Base-by-base conservation (phyloP, 495 filamentous ascomycete genomes). In the Lepraria neglecta region DNA sequence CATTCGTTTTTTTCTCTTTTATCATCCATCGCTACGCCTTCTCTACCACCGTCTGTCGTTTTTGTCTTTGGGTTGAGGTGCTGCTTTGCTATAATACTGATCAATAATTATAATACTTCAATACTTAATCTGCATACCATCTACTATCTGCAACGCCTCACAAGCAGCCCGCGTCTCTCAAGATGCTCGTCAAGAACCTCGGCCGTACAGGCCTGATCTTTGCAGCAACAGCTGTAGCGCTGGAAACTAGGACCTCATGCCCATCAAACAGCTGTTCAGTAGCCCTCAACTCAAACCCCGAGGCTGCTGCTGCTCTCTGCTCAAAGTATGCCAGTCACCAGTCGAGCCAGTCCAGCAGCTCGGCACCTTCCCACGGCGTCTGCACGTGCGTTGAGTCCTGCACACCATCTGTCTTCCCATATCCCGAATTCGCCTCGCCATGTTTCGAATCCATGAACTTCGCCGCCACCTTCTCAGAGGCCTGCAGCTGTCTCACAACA, bases 341-440 rank as follows among this genome's bases (percentile, higher is more conserved):
- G 2, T 56, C 54, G 0, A 10, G 33, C 28, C 50, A 56, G 14
- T 59, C 62, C 3, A 53, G 31, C 33, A 48, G 44, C 11, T 33
- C 62, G 35, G 14, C 62, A 12, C 11, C 53, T n/a, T 27, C 54
- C 3, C 54, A 35, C 38, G 38, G 21, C 7, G 38, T 6, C 19
- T 57, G 54, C 42, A 57, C 54, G 27, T 64, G 62, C 40, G 62
- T 64, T 44, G 54, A 57, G 38, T 57, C 54, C 48, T 64, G 62
- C 56, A 35, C 31, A 4, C 62, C 62, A 12, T 40, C 55, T 14
- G 33, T 56, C 27, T 40, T 64, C 27, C 52, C 62, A 44, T 64
- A 64, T 52, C 62, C 62, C 17, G 62, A 64, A 46, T 59, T 52
- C 62, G 62, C 62, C 33, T 28, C 35, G 11, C 62, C 62, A 40